A percentile compares a stretch with the other conserved stretches of the same genome.
These are phyloP conservation scores for Recurvomyces mirabilis DNA, from an alignment of 495 filamentous ascomycete species.

Conservation along the genomic window DNA sequence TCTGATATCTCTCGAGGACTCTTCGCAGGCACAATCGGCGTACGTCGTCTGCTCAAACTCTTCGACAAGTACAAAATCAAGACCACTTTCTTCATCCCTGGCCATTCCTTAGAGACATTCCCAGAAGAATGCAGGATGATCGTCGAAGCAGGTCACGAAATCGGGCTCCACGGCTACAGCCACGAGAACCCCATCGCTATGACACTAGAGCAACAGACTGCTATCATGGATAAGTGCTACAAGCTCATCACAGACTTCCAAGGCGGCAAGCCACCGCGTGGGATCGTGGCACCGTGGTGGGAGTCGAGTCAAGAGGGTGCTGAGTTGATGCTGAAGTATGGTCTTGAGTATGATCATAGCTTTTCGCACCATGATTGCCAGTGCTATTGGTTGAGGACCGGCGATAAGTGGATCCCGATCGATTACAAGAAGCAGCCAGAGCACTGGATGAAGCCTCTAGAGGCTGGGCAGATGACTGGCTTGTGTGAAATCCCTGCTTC, in stretches of 20 bases:
- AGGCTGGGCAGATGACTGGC: conserved; percentile 34
- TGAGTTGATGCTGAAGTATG: conserved; percentile 36
- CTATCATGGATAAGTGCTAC: conserved; percentile 63
- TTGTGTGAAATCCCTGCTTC: conserved; percentile 46
- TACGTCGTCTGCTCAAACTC: conserved; percentile 58
- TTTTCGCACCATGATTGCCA: conserved; percentile 47
- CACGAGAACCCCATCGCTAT: conserved; percentile 68
- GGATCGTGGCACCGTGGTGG: conserved; percentile 48
- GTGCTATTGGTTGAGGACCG: conserved; percentile 43
- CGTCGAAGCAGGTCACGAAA: conserved; percentile 67
- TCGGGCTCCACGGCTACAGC: conserved; percentile 51
- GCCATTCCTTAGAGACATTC: conserved; percentile 68
- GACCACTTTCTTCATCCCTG: conserved; percentile 74
- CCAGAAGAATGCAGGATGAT: conserved; percentile 64
- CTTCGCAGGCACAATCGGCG: conserved; percentile 63
- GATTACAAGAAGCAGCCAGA: conserved; percentile 41
- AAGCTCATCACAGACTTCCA: conserved; percentile 60
- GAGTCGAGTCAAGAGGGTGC: conserved; percentile 42
- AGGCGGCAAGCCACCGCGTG: conserved; percentile 56
- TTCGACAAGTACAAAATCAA: conserved; percentile 75
- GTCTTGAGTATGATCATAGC: conserved; percentile 35
- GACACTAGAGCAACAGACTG: conserved; percentile 62
- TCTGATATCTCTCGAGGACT: conserved; percentile 60
- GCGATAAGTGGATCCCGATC: conserved; percentile 39
- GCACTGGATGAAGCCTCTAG: conserved; percentile 47